phyloP scores from a whole-genome alignment of 163 green algal genomes.

The Chlamydomonas reinhardtii region DNA sequence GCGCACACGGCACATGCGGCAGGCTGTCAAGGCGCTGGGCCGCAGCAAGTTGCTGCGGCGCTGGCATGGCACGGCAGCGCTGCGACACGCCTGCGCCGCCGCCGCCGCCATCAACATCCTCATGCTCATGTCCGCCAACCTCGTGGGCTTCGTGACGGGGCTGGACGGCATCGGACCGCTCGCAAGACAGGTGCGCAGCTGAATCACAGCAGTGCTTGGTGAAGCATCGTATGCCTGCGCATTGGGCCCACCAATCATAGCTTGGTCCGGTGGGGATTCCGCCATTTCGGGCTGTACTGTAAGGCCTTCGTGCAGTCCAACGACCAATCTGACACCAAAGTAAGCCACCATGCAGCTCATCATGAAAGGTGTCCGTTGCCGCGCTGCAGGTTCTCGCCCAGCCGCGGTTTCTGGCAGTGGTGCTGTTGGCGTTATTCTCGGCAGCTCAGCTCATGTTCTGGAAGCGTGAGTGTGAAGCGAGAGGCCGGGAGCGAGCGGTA shows the following conservation, averaged over 20 bases:
- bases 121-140: conserved; percentile 82
- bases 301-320: too few relatives aligned
- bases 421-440: conserved; percentile 71
- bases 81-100: conserved; percentile 59
- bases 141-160: conserved; percentile 88
- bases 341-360: too few relatives aligned
- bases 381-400: conserved; percentile 57
- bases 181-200: conserved; percentile 54
- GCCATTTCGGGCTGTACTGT: too few relatives aligned
- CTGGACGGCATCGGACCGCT: conserved; percentile 69
- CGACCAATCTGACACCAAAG: too few relatives aligned
- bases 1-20: neutral
- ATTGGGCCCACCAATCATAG: too few relatives aligned
- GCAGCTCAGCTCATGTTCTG: conserved; percentile 80
- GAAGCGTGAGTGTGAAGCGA: conserved; percentile 50
- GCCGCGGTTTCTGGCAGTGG: conserved; percentile 46
- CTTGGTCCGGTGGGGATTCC: too few relatives aligned
- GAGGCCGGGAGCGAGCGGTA: too few relatives aligned
- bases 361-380: neutral
- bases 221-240: too few relatives aligned
- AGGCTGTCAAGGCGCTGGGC: conserved; percentile 48
- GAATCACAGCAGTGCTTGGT: too few relatives aligned
- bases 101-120: conserved; percentile 75
- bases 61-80: conserved; percentile 25
- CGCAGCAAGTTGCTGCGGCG: neutral